phyloP scores from a whole-genome alignment of 192 early-diverging fungal genomes.

The Coemansia sp. region DNA sequence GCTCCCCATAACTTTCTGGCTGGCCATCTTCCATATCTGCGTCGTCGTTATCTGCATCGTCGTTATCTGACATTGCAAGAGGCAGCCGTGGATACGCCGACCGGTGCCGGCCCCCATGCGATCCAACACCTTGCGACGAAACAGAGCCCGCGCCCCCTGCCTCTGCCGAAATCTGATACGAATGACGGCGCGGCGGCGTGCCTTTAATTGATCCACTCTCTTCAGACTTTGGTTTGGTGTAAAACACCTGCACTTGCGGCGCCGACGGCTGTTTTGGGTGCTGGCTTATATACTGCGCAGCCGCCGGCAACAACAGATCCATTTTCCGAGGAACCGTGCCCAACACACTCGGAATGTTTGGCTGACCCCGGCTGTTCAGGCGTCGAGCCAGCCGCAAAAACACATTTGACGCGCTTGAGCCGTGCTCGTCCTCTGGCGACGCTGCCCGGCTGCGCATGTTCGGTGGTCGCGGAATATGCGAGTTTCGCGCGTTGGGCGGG shows the following conservation, averaged over 20 bases:
- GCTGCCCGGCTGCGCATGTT: conserved; percentile 10
- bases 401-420: conserved; percentile 27
- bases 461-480: conserved; percentile 43
- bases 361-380: conserved; percentile 24
- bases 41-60: not conserved
- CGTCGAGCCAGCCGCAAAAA: conserved; percentile 44
- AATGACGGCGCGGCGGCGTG: conserved; percentile 44
- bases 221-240: conserved; percentile 23
- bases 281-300: conserved; percentile 52
- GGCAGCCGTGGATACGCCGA: not conserved
- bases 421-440: conserved; percentile 7
- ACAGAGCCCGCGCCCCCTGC: conserved; percentile 1
- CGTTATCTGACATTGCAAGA: not conserved
- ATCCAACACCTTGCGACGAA: not conserved
- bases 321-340: conserved; percentile 50
- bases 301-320: conserved; percentile 45
- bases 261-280: conserved; percentile 27
- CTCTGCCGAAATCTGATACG: conserved; percentile 32
- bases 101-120: not conserved
- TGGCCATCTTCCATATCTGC: not conserved
- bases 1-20: not conserved
- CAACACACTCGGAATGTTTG: conserved; percentile 4
- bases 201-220: conserved; percentile 12
- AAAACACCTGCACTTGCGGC: conserved; percentile 42
- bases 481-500: conserved; percentile 28